Base-by-base conservation (phyloP, 139 green algal species). In the Monoraphidium neglectum region DNA sequence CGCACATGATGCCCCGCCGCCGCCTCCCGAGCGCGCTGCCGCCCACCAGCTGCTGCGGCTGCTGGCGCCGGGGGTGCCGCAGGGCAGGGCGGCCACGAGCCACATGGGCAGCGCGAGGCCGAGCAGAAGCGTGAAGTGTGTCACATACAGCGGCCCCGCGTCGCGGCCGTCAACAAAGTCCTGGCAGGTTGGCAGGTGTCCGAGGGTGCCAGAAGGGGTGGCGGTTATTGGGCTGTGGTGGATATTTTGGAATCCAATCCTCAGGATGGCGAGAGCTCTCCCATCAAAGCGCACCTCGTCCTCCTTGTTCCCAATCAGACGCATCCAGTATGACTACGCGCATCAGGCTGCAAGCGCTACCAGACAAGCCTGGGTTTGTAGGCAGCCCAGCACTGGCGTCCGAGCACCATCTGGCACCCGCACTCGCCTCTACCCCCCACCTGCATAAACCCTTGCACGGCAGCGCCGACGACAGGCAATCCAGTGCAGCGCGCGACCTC, bases 121-220 rank as follows among this genome's bases (percentile, higher is more conserved):
- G 21, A 92, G 78, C 43, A 96, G 80, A 68, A 96, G 76, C 3
- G 91, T 91, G 71, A 95, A 90, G 74, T 96, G 92, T 2, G 87
- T 94, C 35, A 95, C 81, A 68, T 92, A 90, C 16, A 95, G 35
- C 0, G 78, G 59, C 2, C 87, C 71, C 0, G 83, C 76, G 77
- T 96, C 92, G 0, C 92, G 81, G 32, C 75, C 77, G 61, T 96
- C 92, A 2, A 83, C 87, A 74, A 96, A 96, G 1, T 63, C 78
- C 78, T 83, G 62, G 67, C 76, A 15, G n/a, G n/a, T n/a, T n/a
- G n/a, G n/a, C n/a, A n/a, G n/a, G n/a, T n/a, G n/a, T n/a, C 26
- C 30, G 6, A 36, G 8, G 66, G 36, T 36, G 32, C 10, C 26
- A 66, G 37, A 59, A 8, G 43, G 24, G 40, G 12, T 36, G 40